These are phyloP conservation scores for Helicocarpus griseus DNA, from an alignment of 2,329 filamentous ascomycete species.

Conservation along the genomic window DNA sequence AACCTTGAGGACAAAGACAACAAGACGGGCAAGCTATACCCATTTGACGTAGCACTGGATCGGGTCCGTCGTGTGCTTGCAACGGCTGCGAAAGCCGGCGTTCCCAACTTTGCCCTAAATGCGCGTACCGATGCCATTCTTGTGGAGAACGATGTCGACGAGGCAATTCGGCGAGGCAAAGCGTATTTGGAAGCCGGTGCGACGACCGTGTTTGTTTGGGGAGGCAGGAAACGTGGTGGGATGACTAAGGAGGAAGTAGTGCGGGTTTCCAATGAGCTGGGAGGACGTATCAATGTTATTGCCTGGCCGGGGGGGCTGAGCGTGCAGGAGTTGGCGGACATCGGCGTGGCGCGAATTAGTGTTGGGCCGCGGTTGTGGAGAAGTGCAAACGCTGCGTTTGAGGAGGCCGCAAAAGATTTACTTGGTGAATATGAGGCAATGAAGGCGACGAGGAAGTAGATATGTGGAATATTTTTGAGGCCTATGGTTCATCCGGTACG, in stretches of 20 bases:
- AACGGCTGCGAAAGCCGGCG: slow-evolving; percentile 32
- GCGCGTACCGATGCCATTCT: slow-evolving; percentile 48
- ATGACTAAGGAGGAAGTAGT: slow-evolving; percentile 39
- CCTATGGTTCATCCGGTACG: too few relatives aligned
- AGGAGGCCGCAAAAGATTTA: slow-evolving; percentile 10
- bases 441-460: slow-evolving; percentile 6
- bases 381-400: slow-evolving; percentile 25
- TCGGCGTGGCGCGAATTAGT: slow-evolving; percentile 49
- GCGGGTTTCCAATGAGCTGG: slow-evolving; percentile 39
- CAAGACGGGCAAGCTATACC: slow-evolving; percentile 26
- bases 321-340: slow-evolving; percentile 34
- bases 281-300: slow-evolving; percentile 43
- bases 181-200: slow-evolving; percentile 51
- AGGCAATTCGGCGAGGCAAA: slow-evolving; percentile 45
- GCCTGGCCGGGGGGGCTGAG: slow-evolving; percentile 34
- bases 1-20: slow-evolving; percentile 50
- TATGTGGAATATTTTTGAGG: neutral
- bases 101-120: slow-evolving; percentile 49
- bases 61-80: slow-evolving; percentile 32
- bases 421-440: slow-evolving; percentile 11
- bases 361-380: slow-evolving; percentile 42
- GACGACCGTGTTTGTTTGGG: slow-evolving; percentile 53
- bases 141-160: slow-evolving; percentile 30
- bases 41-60: slow-evolving; percentile 38
- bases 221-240: slow-evolving; percentile 35